Evolutionary conservation across 805 yeast species (phyloP).

Genomic region (Starmerella vitae): DNA sequence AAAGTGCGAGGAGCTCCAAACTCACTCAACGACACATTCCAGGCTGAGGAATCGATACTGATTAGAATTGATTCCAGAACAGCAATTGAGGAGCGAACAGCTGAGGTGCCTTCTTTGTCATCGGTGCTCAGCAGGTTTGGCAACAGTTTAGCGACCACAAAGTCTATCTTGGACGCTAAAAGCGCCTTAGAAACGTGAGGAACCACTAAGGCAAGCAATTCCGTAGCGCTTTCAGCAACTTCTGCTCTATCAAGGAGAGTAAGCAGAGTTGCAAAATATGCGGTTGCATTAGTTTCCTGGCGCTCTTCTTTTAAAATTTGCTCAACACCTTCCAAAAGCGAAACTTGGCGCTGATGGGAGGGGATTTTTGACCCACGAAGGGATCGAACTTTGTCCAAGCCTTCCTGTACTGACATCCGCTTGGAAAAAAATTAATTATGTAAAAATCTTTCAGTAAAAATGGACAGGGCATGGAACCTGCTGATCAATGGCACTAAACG

Average conservation of each 20-base stretch:
- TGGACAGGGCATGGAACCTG: not conserved
- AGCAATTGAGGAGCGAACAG: conserved; percentile 72
- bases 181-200: conserved; percentile 60
- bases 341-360: conserved; percentile 37
- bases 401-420: conserved; percentile 15
- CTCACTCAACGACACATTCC: conserved; percentile 34
- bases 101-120: conserved; percentile 60
- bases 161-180: conserved; percentile 60
- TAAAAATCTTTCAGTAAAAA: not conserved
- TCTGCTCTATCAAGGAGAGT: conserved; percentile 67
- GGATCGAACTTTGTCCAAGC: conserved; percentile 12
- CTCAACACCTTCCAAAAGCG: conserved; percentile 78
- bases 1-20: conserved; percentile 22
- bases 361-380: conserved; percentile 19
- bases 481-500: conserved; percentile 2
- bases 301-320: conserved; percentile 61
- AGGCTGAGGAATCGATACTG: conserved; percentile 67
- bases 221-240: conserved; percentile 63
- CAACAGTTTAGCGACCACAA: conserved; percentile 65
- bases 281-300: conserved; percentile 47
- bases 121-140: conserved; percentile 57
- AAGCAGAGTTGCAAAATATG: conserved; percentile 68
- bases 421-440: too few relatives aligned
- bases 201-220: conserved; percentile 65
- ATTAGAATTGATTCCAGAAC: conserved; percentile 63